These are phyloP conservation scores for Leccinum pachyderme DNA, from an alignment of 1,284 basidiomycete genomes.

Conservation along the genomic window DNA sequence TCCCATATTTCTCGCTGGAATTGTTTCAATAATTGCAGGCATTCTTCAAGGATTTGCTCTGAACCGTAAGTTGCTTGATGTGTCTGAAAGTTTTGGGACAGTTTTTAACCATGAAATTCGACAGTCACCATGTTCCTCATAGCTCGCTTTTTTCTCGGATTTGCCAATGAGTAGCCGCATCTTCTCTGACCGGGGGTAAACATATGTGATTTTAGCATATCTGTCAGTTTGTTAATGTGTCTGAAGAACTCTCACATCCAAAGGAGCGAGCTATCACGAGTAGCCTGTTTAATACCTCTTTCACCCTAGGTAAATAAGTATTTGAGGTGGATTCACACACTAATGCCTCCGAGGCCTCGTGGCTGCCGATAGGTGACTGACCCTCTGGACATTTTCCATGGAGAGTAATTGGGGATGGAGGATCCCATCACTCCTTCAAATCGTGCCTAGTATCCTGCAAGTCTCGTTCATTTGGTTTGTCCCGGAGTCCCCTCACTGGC, in stretches of 20 bases:
- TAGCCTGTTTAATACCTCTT: slow-evolving; percentile 7
- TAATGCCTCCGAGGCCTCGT: not conserved
- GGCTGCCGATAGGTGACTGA: slow-evolving; percentile 30
- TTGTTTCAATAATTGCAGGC: slow-evolving; percentile 11
- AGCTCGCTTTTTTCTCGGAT: slow-evolving; percentile 21
- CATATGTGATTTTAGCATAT: not conserved
- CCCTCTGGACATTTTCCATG: slow-evolving; percentile 50
- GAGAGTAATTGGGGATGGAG: slow-evolving; percentile 43
- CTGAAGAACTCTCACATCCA: slow-evolving; percentile 17
- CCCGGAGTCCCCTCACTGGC: slow-evolving; percentile 61
- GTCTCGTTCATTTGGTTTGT: slow-evolving; percentile 47
- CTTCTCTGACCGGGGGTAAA: slow-evolving; percentile 18
- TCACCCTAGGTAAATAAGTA: slow-evolving; percentile 7
- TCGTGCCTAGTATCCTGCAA: slow-evolving; percentile 48
- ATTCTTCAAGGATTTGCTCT: slow-evolving; percentile 18
- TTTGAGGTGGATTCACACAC: not conserved
- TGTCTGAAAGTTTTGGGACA: too few relatives aligned
- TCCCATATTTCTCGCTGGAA: slow-evolving; percentile 15
- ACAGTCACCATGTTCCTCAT: slow-evolving; percentile 19
- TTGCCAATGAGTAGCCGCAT: slow-evolving; percentile 11
- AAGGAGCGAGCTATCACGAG: slow-evolving; percentile 17
- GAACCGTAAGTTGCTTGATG: slow-evolving; percentile 10
- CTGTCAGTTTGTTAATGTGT: not conserved
- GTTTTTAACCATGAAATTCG: not conserved
- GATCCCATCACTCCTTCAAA: slow-evolving; percentile 41